These are phyloP conservation scores for Tolypocladium tundrense DNA, from an alignment of 2,329 filamentous ascomycete genomes.

Conservation along the genomic window DNA sequence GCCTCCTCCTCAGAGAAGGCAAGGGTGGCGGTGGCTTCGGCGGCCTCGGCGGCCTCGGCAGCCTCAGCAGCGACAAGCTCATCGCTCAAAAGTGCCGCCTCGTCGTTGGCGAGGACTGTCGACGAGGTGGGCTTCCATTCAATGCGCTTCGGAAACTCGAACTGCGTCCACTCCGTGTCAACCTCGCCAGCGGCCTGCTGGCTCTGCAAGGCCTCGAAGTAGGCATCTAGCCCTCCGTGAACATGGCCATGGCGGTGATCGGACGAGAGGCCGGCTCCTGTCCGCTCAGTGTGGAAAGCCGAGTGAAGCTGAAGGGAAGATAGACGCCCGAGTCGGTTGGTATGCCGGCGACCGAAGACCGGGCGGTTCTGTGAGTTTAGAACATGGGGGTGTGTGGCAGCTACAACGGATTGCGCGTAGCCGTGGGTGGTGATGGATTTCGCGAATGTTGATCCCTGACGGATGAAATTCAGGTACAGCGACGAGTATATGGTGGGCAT, in stretches of 20 bases:
- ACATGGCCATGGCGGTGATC: slow-evolving; percentile 45
- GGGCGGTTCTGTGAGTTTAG: slow-evolving; percentile 62
- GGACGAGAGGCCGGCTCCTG: slow-evolving; percentile 33
- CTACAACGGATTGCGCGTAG: slow-evolving; percentile 96
- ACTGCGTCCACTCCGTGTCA: slow-evolving; percentile 83
- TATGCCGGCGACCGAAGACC: slow-evolving; percentile 49
- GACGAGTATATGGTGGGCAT: slow-evolving; percentile 70
- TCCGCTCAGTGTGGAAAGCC: slow-evolving; percentile 57
- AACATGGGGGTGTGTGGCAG: slow-evolving; percentile 73
- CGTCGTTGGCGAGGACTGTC: slow-evolving; percentile 50
- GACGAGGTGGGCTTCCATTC: slow-evolving; percentile 68
- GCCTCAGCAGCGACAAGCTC: slow-evolving; percentile 22
- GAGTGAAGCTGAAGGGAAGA: slow-evolving; percentile 58
- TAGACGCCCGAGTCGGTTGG: slow-evolving; percentile 43
- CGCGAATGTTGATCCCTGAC: slow-evolving; percentile 73
- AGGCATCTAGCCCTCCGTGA: slow-evolving; percentile 71
- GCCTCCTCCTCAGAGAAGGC: slow-evolving; percentile 36
- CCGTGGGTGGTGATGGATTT: slow-evolving; percentile 96
- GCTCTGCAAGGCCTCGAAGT: slow-evolving; percentile 83
- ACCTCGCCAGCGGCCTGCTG: slow-evolving; percentile 53
- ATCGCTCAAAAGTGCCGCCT: slow-evolving; percentile 26
- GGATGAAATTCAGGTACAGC: slow-evolving; percentile 74
- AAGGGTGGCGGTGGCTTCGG: slow-evolving; percentile 11
- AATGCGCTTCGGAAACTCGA: slow-evolving; percentile 77
- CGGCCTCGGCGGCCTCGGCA: slow-evolving; percentile 17